These are phyloP conservation scores for Xeromyces bisporus DNA, from an alignment of 495 filamentous ascomycete species.

Conservation along the genomic window DNA sequence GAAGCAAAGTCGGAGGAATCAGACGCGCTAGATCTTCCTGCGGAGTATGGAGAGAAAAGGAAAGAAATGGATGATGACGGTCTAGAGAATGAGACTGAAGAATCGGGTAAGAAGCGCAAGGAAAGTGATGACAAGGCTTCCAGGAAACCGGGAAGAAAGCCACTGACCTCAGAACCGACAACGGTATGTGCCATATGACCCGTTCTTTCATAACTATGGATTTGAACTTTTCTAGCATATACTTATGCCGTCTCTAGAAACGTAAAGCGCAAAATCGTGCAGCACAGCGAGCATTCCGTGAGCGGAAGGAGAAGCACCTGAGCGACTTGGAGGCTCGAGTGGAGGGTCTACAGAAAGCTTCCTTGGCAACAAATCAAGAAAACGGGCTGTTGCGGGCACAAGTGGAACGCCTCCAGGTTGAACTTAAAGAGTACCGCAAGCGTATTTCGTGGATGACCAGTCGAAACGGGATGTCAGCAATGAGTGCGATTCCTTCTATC, in stretches of 20 bases:
- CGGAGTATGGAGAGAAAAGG: slow-evolving; percentile 43
- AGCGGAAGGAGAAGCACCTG: slow-evolving; percentile 94
- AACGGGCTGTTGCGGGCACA: slow-evolving; percentile 71
- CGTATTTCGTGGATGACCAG: slow-evolving; percentile 47
- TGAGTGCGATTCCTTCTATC: slow-evolving; percentile 24
- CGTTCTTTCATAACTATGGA: slow-evolving; percentile 1
- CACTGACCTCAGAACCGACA: slow-evolving; percentile 84
- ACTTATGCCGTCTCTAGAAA: slow-evolving; percentile 54
- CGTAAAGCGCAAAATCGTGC: slow-evolving; percentile 97
- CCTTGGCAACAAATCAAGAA: slow-evolving; percentile 67
- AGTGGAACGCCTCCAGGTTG: slow-evolving; percentile 70
- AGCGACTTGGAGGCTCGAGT: slow-evolving; percentile 95
- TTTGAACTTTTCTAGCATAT: not conserved
- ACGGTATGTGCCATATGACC: slow-evolving; percentile 73
- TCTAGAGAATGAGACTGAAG: slow-evolving; percentile 50
- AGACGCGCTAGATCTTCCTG: slow-evolving; percentile 30
- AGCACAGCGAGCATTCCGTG: slow-evolving; percentile 89
- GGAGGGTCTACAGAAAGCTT: slow-evolving; percentile 73
- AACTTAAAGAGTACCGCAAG: slow-evolving; percentile 81
- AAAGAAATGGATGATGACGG: slow-evolving; percentile 69
- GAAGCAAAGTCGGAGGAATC: slow-evolving; percentile 12
- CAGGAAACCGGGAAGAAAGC: slow-evolving; percentile 95
- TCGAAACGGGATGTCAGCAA: slow-evolving; percentile 31
- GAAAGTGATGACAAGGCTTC: slow-evolving; percentile 61
- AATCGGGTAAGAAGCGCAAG: slow-evolving; percentile 56